Evolutionary conservation across 164 flowering plant species (phyloP), one percentile per base, ranked within the genome.

Genomic region (Annona squamosa): DNA sequence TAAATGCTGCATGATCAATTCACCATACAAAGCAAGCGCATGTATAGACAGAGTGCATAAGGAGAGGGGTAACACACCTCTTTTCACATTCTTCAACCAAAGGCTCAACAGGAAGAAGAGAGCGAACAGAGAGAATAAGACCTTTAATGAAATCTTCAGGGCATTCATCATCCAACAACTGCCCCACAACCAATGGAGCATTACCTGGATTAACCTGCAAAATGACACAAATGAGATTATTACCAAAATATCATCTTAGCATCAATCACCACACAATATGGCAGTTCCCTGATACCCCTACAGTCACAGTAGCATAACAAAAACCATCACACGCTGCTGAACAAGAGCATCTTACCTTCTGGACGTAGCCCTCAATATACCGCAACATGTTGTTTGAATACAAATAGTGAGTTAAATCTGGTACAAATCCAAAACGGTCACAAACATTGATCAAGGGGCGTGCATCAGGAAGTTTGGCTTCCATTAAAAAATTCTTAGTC

Each of bases 131-230:
- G 64, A 82, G 79, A 80, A 82, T 82, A 48, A 96, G 86, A 17
- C 99, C 99, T 75, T 96, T 96, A 62, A 96, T 96, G 77, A 96
- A 96, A 86, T 96, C 99, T 84, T 96, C 99, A 68, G 98, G 97
- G 79, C 99, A 96, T 74, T 96, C 99, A 84, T 96, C 99, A 86
- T 96, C 99, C n/a, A 96, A 82, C 48, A 96, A 86, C 83, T 94
- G 99, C 19, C 99, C 99, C n/a, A 96, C 98, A 71, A 96, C 99
- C 77, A 96, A 81, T 57, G 99, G 98, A 72, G 99, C 98, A 90
- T 96, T 96, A 41, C 91, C 94, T 0, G 99, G 99, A 80, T 93
- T 96, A 45, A 96, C 99, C 99, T 96, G 81, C 48, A 46, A 78
- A 77, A 42, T 47, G 37, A 46, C 42, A 37, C 4, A 41, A 7